Evolutionary conservation across 805 yeast species (phyloP).

Genomic region (Lipomyces anomalus): DNA sequence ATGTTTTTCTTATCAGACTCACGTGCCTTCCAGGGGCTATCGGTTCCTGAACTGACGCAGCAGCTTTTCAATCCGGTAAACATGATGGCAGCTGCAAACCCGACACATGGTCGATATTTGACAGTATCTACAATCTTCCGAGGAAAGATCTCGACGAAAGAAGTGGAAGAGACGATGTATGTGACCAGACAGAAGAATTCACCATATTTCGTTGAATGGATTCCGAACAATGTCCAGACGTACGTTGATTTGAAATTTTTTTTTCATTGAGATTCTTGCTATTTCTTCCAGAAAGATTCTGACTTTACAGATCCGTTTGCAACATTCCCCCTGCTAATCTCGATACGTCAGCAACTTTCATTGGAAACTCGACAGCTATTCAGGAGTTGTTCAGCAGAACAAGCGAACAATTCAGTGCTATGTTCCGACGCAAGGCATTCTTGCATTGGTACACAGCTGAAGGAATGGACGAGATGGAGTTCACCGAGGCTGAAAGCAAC

Average conservation of each 20-base stretch:
- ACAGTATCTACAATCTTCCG: conserved; percentile 93
- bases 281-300: too few relatives aligned
- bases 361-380: conserved; percentile 89
- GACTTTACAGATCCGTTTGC: conserved; percentile 76
- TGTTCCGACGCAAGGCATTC: conserved; percentile 92
- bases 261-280: too few relatives aligned
- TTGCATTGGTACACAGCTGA: conserved; percentile 94
- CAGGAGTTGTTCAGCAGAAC: conserved; percentile 87
- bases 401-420: conserved; percentile 82
- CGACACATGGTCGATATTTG: conserved; percentile 82
- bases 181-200: conserved; percentile 77
- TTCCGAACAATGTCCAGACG: conserved; percentile 91
- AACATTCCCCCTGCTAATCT: conserved; percentile 80
- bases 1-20: conserved; percentile 44
- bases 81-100: conserved; percentile 95
- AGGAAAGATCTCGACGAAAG: conserved; percentile 87
- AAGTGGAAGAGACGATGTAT: conserved; percentile 90
- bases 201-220: conserved; percentile 88
- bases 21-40: conserved; percentile 72
- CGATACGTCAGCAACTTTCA: conserved; percentile 87
- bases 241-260: too few relatives aligned
- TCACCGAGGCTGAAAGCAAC: conserved; percentile 88
- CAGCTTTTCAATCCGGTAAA: conserved; percentile 88
- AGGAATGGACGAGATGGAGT: conserved; percentile 95
- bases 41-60: conserved; percentile 88